phyloP scores from a whole-genome alignment of 2,329 filamentous ascomycete genomes.

The Rugonectria rugulosa region DNA sequence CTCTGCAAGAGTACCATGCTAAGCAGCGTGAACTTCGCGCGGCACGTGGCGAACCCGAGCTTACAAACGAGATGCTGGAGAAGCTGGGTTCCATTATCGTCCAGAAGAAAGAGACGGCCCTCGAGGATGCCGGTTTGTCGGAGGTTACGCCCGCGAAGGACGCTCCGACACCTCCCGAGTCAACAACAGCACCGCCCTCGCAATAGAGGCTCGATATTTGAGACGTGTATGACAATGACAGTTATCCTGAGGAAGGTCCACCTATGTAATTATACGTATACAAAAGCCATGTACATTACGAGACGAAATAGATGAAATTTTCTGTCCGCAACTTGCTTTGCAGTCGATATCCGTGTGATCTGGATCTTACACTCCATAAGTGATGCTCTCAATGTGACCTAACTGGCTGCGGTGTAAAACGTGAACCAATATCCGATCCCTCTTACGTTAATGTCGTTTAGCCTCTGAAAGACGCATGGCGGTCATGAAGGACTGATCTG shows the following conservation, averaged over 20 bases:
- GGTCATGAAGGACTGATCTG: too few species aligned
- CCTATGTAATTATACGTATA: constrained; percentile 45
- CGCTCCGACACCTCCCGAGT: constrained; percentile 26
- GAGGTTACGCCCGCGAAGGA: constrained; percentile 36
- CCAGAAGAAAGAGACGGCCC: constrained; percentile 55
- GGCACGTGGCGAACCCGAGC: constrained; percentile 61
- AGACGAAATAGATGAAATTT: constrained; percentile 37
- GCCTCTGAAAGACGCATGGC: too few species aligned
- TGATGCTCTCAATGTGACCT: too few species aligned
- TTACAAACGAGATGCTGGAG: constrained; percentile 66
- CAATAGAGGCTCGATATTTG: constrained; percentile 25
- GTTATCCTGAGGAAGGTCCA: constrained; percentile 28
- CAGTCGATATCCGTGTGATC: not conserved
- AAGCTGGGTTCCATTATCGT: constrained; percentile 69
- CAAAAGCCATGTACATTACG: constrained; percentile 42
- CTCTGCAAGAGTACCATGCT: constrained; percentile 66
- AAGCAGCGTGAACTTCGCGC: constrained; percentile 60
- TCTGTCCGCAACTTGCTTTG: constrained; percentile 19
- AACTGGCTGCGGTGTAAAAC: not conserved
- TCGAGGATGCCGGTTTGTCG: constrained; percentile 49
- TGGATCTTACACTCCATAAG: not conserved
- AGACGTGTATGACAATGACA: constrained; percentile 20
- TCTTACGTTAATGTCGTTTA: too few species aligned
- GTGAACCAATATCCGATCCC: too few species aligned
- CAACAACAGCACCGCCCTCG: constrained; percentile 26